phyloP scores from a whole-genome alignment of 345 rosid species.

The Toxicodendron radicans region DNA sequence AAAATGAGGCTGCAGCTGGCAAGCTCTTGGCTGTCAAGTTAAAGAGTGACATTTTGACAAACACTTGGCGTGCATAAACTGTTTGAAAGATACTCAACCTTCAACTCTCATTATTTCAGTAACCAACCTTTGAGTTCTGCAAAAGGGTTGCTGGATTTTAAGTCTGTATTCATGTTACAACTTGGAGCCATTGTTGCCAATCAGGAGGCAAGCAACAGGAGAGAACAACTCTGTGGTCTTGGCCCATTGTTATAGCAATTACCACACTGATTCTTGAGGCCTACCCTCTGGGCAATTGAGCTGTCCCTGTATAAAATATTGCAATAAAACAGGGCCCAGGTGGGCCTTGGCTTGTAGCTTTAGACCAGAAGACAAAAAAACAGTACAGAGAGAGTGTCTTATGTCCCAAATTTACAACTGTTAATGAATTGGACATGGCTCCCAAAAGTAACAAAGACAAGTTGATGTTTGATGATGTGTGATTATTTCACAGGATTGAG shows the following conservation, averaged over 20 bases:
- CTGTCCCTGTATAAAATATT: background rate
- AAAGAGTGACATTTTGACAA: background rate
- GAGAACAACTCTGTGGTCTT: background rate
- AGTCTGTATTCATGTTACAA: background rate
- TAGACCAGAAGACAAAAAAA: background rate
- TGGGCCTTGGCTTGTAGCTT: background rate
- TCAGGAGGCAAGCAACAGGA: background rate
- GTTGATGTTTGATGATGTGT: background rate
- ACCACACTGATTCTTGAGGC: background rate
- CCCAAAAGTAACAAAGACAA: background rate
- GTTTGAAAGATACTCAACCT: background rate
- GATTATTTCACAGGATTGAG: background rate
- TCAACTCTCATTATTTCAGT: background rate
- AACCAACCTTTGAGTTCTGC: background rate
- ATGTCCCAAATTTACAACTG: background rate
- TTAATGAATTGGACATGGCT: background rate
- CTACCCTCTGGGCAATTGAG: background rate
- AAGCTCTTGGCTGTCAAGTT: background rate
- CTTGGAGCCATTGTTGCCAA: background rate
- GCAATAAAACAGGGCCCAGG: background rate
- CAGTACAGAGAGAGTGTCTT: background rate
- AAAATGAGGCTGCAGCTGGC: background rate
- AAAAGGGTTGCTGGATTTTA: background rate
- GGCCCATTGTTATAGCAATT: background rate
- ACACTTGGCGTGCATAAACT: background rate